Conservation (phyloP, 2,329 filamentous ascomycete genomes). For the Stylonectria norvegica region DNA sequence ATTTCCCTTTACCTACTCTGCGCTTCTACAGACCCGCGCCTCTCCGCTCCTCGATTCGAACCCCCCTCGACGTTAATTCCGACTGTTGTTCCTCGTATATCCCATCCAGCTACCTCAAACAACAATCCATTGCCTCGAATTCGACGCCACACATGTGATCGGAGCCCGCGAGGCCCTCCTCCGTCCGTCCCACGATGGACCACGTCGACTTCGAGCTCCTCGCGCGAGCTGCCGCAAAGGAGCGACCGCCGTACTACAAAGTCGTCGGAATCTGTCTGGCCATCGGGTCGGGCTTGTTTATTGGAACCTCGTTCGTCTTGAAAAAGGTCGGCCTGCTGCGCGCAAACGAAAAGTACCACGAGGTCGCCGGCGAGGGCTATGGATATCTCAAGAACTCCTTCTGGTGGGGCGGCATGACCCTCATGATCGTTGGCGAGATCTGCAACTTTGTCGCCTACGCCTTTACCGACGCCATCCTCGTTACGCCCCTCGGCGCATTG, state of each 20-base stretch:
- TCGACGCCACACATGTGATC: no score
- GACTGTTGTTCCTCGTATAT: no score
- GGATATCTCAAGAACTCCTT: slow-evolving; percentile 92
- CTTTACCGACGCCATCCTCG: slow-evolving; percentile 93
- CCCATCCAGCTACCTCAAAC: no score
- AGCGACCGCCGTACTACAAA: slow-evolving; percentile 64
- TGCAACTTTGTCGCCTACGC: slow-evolving; percentile 98
- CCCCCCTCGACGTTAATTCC: no score
- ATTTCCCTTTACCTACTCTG: no score
- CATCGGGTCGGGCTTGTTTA: slow-evolving; percentile 84
- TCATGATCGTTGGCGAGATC: slow-evolving; percentile 95
- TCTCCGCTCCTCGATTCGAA: no score
- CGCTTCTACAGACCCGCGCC: no score
- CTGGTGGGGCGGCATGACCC: slow-evolving; percentile 94
- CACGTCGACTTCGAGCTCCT: slow-evolving; percentile 18
- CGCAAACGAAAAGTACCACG: slow-evolving; percentile 94
- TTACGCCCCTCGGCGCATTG: slow-evolving; percentile 86
- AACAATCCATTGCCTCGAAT: no score
- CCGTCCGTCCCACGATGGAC: slow-evolving; percentile 18
- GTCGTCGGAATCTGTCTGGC: slow-evolving; percentile 82
- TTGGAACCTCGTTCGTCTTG: slow-evolving; percentile 90
- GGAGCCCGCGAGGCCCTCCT: no score
- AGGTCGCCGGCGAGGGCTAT: slow-evolving; percentile 93
- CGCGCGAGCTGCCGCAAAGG: slow-evolving; percentile 11
- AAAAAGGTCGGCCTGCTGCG: slow-evolving; percentile 90